phyloP scores from a whole-genome alignment of 1,284 basidiomycete species.

The Grifola frondosa region DNA sequence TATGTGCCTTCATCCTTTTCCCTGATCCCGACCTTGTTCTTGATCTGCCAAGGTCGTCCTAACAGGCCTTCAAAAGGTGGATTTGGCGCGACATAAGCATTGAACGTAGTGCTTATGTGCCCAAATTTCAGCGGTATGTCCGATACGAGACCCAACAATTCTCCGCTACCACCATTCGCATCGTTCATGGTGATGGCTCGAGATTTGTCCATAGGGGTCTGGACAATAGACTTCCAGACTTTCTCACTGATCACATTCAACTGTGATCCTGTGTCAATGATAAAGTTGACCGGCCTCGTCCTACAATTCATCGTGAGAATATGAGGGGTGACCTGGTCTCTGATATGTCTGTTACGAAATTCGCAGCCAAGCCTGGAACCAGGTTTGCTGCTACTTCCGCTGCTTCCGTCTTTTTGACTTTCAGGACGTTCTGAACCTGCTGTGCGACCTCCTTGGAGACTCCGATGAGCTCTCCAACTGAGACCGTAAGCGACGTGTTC shows the following conservation, averaged over 20 bases:
- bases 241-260: slow-evolving; percentile 4
- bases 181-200: background rate
- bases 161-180: background rate
- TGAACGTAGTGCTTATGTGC: slow-evolving; percentile 3
- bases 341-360: too few species aligned
- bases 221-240: slow-evolving; percentile 2
- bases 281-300: background rate
- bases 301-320: slow-evolving; percentile 1
- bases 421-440: background rate
- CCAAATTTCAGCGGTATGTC: slow-evolving; percentile 3
- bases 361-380: too few species aligned
- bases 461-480: slow-evolving; percentile 1
- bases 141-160: background rate
- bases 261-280: slow-evolving; percentile 5
- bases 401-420: background rate
- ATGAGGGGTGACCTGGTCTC: background rate
- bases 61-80: slow-evolving; percentile 4
- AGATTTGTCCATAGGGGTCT: background rate
- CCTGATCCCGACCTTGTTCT: slow-evolving; percentile 4
- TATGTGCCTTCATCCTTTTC: slow-evolving; percentile 5
- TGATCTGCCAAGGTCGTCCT: background rate
- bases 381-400: background rate
- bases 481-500: background rate
- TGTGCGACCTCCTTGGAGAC: slow-evolving; percentile 2
- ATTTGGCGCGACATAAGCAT: slow-evolving; percentile 1